Conservation (phyloP, 129 eudicot genomes). For the Saposhnikovia divaricata region DNA sequence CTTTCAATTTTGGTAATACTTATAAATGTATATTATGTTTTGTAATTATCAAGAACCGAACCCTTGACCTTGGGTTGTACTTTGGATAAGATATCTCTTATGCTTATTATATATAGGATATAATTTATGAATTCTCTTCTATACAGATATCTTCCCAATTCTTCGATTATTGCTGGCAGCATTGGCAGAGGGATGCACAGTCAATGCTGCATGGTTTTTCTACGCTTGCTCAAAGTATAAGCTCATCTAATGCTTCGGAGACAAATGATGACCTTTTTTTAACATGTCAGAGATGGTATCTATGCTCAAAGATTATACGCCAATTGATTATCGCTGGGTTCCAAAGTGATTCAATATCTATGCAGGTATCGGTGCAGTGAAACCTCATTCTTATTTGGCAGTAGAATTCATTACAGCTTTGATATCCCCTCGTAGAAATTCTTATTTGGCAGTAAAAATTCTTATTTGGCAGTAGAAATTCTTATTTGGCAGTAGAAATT, state of each 20-base stretch:
- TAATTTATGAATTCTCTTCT: constrained; percentile 10
- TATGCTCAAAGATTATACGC: constrained; percentile 85
- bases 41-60: not conserved
- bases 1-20: not conserved
- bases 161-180: constrained; percentile 95
- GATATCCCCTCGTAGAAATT: not conserved
- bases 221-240: constrained; percentile 43
- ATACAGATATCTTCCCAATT: constrained; percentile 93
- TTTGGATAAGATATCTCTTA: not conserved
- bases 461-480: not conserved
- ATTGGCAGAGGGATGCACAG: constrained; percentile 93
- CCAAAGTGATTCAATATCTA: constrained; percentile 72
- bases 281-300: constrained; percentile 85
- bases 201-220: constrained; percentile 62
- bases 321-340: constrained; percentile 76
- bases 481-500: not conserved
- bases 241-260: constrained; percentile 44
- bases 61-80: not conserved
- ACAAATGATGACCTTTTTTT: constrained; percentile 54
- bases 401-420: constrained; percentile 7
- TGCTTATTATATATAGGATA: not conserved
- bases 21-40: too few relatives aligned
- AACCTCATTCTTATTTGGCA: not conserved
- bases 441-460: not conserved
- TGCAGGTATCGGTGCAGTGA: constrained; percentile 44